Conservation (phyloP, 176 grass and related monocot genomes). For the Triticum dicoccoides region DNA sequence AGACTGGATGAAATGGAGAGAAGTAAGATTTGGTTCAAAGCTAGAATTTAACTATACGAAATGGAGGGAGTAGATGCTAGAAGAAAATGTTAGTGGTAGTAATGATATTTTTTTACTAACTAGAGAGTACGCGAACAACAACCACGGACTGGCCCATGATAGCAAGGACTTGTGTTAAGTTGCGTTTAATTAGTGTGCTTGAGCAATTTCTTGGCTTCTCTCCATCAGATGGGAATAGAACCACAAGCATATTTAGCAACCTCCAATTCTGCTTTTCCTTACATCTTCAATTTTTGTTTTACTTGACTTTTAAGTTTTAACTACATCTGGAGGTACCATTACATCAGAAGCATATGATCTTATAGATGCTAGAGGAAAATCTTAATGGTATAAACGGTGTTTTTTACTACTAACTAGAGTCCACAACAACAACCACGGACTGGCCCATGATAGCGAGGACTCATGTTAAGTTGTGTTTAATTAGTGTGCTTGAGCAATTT, state of each 20-base stretch:
- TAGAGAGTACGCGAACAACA: background rate
- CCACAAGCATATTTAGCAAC: slow-evolving; percentile 10
- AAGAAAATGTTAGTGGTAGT: too few species aligned
- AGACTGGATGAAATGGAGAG: too few species aligned
- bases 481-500: background rate
- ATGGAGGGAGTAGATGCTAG: too few species aligned
- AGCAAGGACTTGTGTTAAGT: background rate
- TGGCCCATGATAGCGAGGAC: background rate
- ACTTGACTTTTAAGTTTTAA: background rate
- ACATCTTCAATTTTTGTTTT: background rate
- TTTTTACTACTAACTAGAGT: background rate
- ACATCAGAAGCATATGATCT: background rate
- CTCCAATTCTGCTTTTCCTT: slow-evolving; percentile 3
- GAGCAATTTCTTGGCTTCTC: background rate
- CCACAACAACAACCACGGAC: background rate
- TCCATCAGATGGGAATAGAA: background rate
- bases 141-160: background rate
- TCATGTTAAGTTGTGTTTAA: background rate
- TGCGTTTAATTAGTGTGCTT: background rate
- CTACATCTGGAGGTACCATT: background rate
- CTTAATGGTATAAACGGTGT: too few species aligned
- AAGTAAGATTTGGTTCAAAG: too few species aligned
- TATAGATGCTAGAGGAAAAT: background rate
- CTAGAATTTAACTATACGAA: too few species aligned
- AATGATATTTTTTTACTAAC: too few species aligned